Base-by-base conservation (phyloP, 495 filamentous ascomycete species). In the Trypethelium eluteriae region DNA sequence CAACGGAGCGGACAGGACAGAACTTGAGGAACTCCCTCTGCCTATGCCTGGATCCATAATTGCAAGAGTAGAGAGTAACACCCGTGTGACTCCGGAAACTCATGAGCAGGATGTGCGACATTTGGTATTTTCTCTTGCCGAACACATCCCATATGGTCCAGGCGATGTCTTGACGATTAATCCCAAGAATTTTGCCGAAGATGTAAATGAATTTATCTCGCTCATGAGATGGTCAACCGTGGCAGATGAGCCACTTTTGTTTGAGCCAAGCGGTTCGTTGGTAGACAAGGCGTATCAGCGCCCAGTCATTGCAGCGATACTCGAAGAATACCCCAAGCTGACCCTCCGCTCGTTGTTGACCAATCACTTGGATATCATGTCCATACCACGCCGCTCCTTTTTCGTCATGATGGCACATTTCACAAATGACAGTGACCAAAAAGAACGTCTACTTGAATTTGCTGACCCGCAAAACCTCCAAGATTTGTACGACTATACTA, bases 81-180 rank as follows among this genome's bases (percentile, higher is more conserved):
- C 76, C n/a, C 84, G 93, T 38, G 72, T 96, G 0, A 98, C 94
- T 0, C 85, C 92, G 2, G 53, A 69, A 6, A 78, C 75, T 6
- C 94, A 99, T 75, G 97, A 91, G 88, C 94, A 99, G 75, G 95
- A 98, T 79, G 94, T 98, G 39, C 87, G 94, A 2, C 84, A 86
- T 62, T 76, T 97, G n/a, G 75, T 73, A 1, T 79, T 96, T 16
- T 79, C 80, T 0, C 73, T 87, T 2, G 67, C 79, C 0, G 73
- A 79, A 10, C 69, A 74, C 1, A 67, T 83, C 14, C 66, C 74
- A 0, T 85, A 87, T 65, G 70, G 71, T 0, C 92, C 95, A 0
- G 92, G 93, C 2, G 88, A 94, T 66, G 85, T 89, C 18, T 75
- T 94, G 56, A 81, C 85, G 9, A 85, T 99, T 46, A 91, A 86